These are phyloP conservation scores for Somion occarium DNA, from an alignment of 1,284 basidiomycete species.

Conservation along the genomic window DNA sequence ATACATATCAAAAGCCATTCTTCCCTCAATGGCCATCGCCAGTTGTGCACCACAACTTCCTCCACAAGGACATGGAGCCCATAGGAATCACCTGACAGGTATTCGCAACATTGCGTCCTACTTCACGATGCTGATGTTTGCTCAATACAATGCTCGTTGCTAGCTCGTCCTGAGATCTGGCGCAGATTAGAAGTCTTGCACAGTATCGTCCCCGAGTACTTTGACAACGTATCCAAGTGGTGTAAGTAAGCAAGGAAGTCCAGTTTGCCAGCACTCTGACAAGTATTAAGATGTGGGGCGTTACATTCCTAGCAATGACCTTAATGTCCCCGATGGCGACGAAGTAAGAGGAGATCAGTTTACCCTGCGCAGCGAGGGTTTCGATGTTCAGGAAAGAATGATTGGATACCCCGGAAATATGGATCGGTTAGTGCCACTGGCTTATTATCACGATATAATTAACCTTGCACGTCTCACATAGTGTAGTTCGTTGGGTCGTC, in stretches of 20 bases:
- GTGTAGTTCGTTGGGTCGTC: conserved; percentile 40
- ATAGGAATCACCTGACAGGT: conserved; percentile 31
- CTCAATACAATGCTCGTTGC: neutral
- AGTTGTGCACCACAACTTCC: no score
- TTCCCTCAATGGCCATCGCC: no score
- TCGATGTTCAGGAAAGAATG: neutral
- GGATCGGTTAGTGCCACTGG: conserved; percentile 4
- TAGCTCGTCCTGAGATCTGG: conserved; percentile 40
- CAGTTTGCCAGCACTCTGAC: no score
- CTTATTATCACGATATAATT: neutral
- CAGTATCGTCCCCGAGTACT: conserved; percentile 24
- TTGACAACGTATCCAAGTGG: no score
- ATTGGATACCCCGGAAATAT: conserved; percentile 1
- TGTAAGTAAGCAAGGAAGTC: no score
- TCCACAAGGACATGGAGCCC: no score
- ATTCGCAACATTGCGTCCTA: no score
- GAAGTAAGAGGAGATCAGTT: conserved; percentile 35
- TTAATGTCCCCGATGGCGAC: conserved; percentile 35
- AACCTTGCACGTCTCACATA: conserved; percentile 12
- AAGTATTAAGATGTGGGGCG: no score
- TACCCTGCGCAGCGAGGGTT: conserved; percentile 32
- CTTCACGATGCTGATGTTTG: neutral
- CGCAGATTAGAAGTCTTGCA: conserved; percentile 45
- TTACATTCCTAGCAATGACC: conserved; percentile 31
- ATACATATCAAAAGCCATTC: no score